Evolutionary conservation across 192 early-diverging fungal genomes (phyloP).

Genomic region (Thamnidium elegans): DNA sequence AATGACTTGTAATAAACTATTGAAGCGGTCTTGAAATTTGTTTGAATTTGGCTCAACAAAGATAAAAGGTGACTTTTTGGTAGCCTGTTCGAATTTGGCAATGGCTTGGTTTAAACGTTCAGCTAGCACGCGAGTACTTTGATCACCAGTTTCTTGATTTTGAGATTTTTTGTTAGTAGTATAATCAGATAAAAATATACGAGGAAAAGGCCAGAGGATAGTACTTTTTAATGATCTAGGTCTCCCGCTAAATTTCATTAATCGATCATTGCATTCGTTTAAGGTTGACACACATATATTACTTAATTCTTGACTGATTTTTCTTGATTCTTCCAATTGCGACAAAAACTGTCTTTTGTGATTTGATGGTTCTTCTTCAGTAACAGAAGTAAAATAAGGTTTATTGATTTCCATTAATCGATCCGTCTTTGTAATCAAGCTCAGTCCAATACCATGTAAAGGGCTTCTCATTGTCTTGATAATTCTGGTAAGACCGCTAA

Average conservation of each 20-base stretch:
- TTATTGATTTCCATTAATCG: not conserved
- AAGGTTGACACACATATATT: not conserved
- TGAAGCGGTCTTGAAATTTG: not conserved
- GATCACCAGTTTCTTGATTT: not conserved
- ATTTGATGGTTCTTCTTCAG: not conserved
- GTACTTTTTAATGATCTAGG: conserved; percentile 4
- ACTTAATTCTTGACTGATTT: not conserved
- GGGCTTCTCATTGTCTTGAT: conserved; percentile 24
- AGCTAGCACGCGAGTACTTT: not conserved
- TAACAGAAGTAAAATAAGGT: not conserved
- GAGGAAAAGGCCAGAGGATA: conserved; percentile 20
- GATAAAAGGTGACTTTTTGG: not conserved
- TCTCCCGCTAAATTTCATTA: conserved; percentile 2
- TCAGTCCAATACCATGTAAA: conserved; percentile 31
- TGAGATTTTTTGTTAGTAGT: not conserved
- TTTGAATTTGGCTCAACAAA: not conserved
- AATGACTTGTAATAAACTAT: not conserved
- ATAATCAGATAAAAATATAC: conserved; percentile 4
- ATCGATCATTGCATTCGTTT: not conserved
- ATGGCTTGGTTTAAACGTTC: not conserved
- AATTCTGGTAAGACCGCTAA: conserved; percentile 24
- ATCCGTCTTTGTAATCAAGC: conserved; percentile 17
- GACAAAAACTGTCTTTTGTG: not conserved
- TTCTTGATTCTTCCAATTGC: not conserved
- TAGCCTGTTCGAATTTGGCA: not conserved